phyloP scores from a whole-genome alignment of 2,329 filamentous ascomycete species.

The Rachicladosporium sp. region DNA sequence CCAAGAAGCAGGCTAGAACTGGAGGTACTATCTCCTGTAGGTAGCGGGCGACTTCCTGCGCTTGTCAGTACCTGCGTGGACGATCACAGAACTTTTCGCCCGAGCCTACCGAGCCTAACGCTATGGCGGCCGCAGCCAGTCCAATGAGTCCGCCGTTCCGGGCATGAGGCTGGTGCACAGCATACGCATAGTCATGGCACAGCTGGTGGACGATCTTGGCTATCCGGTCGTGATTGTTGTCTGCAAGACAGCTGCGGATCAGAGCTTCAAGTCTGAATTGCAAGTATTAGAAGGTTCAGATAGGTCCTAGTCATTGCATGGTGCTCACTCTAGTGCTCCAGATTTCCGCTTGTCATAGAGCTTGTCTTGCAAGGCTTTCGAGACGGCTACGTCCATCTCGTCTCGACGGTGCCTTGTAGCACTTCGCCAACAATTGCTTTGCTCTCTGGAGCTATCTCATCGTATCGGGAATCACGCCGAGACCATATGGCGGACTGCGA shows the following conservation, averaged over 20 bases:
- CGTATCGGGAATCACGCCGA: too few relatives aligned
- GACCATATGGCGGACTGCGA: too few relatives aligned
- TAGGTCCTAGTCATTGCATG: background rate
- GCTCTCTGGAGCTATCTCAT: too few relatives aligned
- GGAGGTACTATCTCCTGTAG: slow-evolving; percentile 90
- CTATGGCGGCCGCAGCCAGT: slow-evolving; percentile 88
- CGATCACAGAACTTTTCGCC: background rate
- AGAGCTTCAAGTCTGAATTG: slow-evolving; percentile 65
- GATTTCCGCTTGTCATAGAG: slow-evolving; percentile 97
- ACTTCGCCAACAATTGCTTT: too few relatives aligned
- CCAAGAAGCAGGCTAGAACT: slow-evolving; percentile 91
- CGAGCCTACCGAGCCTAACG: slow-evolving; percentile 68
- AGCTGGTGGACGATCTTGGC: slow-evolving; percentile 86
- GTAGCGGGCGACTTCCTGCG: slow-evolving; percentile 80
- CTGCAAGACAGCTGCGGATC: slow-evolving; percentile 70
- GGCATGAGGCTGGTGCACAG: slow-evolving; percentile 90
- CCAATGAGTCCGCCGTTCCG: slow-evolving; percentile 94
- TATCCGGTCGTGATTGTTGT: slow-evolving; percentile 68
- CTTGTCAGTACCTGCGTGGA: slow-evolving; percentile 8
- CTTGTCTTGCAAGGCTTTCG: slow-evolving; percentile 90
- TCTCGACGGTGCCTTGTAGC: background rate
- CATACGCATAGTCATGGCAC: slow-evolving; percentile 95
- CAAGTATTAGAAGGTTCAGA: background rate
- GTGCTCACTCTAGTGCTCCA: slow-evolving; percentile 79
- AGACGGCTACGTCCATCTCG: slow-evolving; percentile 74